Conservation (phyloP, 441 rosid genomes). For the Populus hybrid region DNA sequence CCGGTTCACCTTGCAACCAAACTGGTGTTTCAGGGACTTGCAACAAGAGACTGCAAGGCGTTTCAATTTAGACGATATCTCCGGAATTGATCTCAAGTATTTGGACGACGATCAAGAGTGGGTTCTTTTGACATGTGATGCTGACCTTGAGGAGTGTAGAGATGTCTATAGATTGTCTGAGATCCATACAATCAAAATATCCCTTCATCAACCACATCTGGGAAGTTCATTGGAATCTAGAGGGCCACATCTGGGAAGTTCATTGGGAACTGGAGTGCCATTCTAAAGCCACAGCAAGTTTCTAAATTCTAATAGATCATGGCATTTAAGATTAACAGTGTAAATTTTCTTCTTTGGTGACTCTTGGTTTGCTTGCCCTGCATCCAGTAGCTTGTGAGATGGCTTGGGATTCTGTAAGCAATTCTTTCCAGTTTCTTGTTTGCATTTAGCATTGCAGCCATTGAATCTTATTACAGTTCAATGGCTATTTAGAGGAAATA, state of each 20-base stretch:
- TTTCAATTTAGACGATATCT: slow-evolving; percentile 46
- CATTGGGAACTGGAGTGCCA: slow-evolving; percentile 20
- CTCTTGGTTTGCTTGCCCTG: background rate
- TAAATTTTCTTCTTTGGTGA: background rate
- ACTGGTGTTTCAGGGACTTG: slow-evolving; percentile 37
- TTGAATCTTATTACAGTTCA: slow-evolving; percentile 14
- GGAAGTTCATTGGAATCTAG: slow-evolving; percentile 27
- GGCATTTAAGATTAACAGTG: background rate
- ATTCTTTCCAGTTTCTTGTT: slow-evolving; percentile 3
- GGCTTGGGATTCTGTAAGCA: slow-evolving; percentile 15
- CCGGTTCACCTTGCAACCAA: slow-evolving; percentile 41
- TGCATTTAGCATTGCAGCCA: slow-evolving; percentile 4
- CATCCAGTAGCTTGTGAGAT: slow-evolving; percentile 6
- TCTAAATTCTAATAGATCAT: background rate
- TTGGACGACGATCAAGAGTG: slow-evolving; percentile 86
- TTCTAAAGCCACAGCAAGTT: slow-evolving; percentile 4
- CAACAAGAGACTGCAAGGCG: slow-evolving; percentile 42
- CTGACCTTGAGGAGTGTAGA: slow-evolving; percentile 87
- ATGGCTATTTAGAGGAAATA: background rate
- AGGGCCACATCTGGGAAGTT: background rate
- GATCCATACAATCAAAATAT: slow-evolving; percentile 54
- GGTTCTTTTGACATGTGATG: slow-evolving; percentile 92
- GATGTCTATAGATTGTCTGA: slow-evolving; percentile 54
- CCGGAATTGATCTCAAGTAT: slow-evolving; percentile 64
- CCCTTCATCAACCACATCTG: slow-evolving; percentile 36